Conservation (phyloP, 768 basidiomycete genomes). For the Imleria badia region DNA sequence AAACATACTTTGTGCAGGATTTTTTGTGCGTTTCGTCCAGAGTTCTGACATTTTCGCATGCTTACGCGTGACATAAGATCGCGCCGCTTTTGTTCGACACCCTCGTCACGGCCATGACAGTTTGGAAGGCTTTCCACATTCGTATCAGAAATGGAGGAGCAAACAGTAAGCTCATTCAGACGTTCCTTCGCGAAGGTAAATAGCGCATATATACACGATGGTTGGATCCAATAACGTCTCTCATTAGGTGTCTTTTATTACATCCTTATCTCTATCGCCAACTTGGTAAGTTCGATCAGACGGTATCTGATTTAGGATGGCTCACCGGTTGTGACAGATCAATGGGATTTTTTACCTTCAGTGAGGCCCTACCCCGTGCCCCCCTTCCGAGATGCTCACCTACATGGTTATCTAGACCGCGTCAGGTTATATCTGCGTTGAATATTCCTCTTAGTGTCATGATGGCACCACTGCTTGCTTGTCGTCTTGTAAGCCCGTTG, state of each 20-base stretch:
- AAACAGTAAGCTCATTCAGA: constrained; percentile 78
- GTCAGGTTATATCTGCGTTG: constrained; percentile 79
- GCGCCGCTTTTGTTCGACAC: constrained; percentile 82
- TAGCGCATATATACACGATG: constrained; percentile 3
- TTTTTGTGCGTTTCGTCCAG: constrained; percentile 48
- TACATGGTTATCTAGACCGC: constrained; percentile 49
- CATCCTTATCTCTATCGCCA: constrained; percentile 82
- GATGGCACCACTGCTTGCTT: constrained; percentile 77
- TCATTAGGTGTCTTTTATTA: constrained; percentile 73
- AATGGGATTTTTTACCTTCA: constrained; percentile 88
- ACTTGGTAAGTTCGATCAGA: constrained; percentile 46
- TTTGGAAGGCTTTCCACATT: constrained; percentile 76
- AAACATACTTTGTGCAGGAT: constrained; percentile 37
- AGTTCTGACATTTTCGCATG: background rate
- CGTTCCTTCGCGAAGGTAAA: constrained; percentile 78
- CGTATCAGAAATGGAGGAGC: constrained; percentile 73
- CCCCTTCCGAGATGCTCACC: constrained; percentile 2
- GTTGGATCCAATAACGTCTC: background rate
- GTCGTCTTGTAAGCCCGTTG: constrained; percentile 57
- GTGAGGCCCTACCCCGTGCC: constrained; percentile 38
- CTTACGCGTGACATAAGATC: constrained; percentile 46
- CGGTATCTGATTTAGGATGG: background rate
- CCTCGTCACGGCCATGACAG: constrained; percentile 76
- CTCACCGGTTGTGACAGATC: constrained; percentile 38
- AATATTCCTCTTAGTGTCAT: constrained; percentile 85